Conservation (phyloP, 1,284 basidiomycete genomes). For the Irpex sp. region DNA sequence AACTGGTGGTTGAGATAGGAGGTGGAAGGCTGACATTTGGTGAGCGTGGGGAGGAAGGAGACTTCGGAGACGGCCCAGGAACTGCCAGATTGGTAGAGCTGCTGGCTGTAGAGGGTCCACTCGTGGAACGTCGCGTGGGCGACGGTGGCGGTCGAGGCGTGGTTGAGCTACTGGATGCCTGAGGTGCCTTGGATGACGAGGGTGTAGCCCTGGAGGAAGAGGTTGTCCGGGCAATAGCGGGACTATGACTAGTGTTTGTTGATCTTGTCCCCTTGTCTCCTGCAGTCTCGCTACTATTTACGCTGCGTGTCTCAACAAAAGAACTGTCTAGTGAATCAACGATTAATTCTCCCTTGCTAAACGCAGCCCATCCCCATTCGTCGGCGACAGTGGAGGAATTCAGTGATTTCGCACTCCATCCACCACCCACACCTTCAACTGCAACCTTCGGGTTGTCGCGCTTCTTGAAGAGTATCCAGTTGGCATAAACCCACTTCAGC, state of each 20-base stretch:
- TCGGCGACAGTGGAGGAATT: conserved; percentile 36
- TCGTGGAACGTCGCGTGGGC: conserved; percentile 21
- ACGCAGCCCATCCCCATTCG: conserved; percentile 71
- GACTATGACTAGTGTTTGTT: conserved; percentile 10
- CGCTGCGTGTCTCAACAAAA: conserved; percentile 39
- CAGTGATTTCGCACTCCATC: conserved; percentile 54
- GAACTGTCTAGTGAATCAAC: conserved; percentile 19
- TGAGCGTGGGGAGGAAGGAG: conserved; percentile 17
- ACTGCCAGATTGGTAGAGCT: conserved; percentile 16
- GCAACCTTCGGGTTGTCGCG: conserved; percentile 62
- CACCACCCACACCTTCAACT: conserved; percentile 57
- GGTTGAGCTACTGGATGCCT: conserved; percentile 8
- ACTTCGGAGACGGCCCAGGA: conserved; percentile 4
- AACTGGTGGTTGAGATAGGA: conserved; percentile 29
- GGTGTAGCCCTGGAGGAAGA: conserved; percentile 1
- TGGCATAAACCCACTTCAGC: conserved; percentile 77
- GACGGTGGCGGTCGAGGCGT: conserved; percentile 20
- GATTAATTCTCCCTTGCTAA: conserved; percentile 42
- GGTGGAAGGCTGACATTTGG: conserved; percentile 35
- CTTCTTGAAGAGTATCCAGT: conserved; percentile 66
- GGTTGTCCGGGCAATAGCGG: neutral
- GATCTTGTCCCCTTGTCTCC: conserved; percentile 21
- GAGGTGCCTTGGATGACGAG: conserved; percentile 6
- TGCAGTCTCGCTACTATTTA: conserved; percentile 49
- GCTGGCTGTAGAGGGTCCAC: conserved; percentile 16